phyloP scores from a whole-genome alignment of 2,329 filamentous ascomycete genomes.

The Cercospora sesami region DNA sequence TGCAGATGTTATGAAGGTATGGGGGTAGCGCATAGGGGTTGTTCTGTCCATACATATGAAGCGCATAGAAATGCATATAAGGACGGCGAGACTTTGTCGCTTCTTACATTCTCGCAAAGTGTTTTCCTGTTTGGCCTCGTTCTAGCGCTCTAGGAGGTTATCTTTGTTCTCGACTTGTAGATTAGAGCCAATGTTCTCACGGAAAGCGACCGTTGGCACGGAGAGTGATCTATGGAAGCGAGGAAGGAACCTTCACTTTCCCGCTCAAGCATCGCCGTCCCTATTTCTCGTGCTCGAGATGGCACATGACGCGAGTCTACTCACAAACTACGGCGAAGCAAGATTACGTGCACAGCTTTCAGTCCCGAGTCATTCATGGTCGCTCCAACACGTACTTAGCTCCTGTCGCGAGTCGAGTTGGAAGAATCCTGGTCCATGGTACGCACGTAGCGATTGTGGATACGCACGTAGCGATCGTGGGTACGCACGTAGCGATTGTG shows the following conservation, averaged over 20 bases:
- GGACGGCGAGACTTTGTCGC: background rate
- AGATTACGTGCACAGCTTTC: background rate
- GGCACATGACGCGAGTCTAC: background rate
- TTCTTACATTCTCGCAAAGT: background rate
- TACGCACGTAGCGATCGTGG: too few relatives aligned
- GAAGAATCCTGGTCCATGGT: background rate
- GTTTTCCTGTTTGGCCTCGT: background rate
- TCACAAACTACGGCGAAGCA: background rate
- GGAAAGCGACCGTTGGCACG: background rate
- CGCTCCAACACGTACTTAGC: background rate
- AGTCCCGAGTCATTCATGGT: background rate
- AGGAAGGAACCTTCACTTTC: background rate
- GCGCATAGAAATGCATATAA: conserved; percentile 15
- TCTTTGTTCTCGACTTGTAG: background rate
- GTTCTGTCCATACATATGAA: conserved; percentile 1
- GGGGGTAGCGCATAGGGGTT: background rate
- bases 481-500: background rate
- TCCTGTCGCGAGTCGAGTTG: background rate
- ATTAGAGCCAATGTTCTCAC: background rate
- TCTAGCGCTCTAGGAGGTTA: background rate
- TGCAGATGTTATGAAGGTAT: conserved; percentile 8
- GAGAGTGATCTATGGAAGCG: background rate
- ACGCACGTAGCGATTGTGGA: background rate
- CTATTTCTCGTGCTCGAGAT: background rate
- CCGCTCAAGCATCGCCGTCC: background rate